phyloP scores from a whole-genome alignment of 768 basidiomycete species.

The Gloeostereum incarnatum region DNA sequence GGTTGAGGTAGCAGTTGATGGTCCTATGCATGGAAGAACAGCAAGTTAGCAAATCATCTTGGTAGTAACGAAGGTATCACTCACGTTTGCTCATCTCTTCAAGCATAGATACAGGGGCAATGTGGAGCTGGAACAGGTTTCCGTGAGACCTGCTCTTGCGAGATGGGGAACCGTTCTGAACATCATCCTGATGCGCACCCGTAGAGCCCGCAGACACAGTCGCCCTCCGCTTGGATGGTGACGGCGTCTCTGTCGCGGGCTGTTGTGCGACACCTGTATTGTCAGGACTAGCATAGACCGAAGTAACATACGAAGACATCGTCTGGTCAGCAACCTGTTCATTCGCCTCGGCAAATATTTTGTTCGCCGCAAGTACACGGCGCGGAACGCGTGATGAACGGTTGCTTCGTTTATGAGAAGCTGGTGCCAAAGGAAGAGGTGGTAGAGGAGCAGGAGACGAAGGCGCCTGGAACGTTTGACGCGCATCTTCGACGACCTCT shows the following conservation, averaged over 20 bases:
- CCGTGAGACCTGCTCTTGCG: constrained; percentile 57
- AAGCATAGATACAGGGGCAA: constrained; percentile 54
- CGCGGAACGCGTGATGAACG: constrained; percentile 51
- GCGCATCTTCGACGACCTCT: constrained; percentile 80
- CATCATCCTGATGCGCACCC: constrained; percentile 24
- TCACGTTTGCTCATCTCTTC: constrained; percentile 59
- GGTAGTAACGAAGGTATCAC: constrained; percentile 12
- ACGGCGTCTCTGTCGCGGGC: constrained; percentile 24
- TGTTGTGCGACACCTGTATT: constrained; percentile 17
- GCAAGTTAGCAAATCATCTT: neutral
- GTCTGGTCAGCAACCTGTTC: constrained; percentile 22
- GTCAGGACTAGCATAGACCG: constrained; percentile 18
- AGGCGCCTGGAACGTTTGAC: constrained; percentile 60
- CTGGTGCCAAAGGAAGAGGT: constrained; percentile 53
- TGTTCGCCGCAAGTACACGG: constrained; percentile 52
- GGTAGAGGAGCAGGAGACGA: constrained; percentile 40
- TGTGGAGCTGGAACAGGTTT: constrained; percentile 53
- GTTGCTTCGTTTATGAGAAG: constrained; percentile 31
- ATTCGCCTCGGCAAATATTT: constrained; percentile 52
- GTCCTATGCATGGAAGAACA: constrained; percentile 4
- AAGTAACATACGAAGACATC: constrained; percentile 21
- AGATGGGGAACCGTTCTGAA: constrained; percentile 44
- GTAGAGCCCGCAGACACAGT: constrained; percentile 65
- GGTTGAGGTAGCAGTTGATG: constrained; percentile 18
- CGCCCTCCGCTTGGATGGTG: constrained; percentile 45